Conservation (phyloP, 768 basidiomycete species). For the Leccinum uliginosum region DNA sequence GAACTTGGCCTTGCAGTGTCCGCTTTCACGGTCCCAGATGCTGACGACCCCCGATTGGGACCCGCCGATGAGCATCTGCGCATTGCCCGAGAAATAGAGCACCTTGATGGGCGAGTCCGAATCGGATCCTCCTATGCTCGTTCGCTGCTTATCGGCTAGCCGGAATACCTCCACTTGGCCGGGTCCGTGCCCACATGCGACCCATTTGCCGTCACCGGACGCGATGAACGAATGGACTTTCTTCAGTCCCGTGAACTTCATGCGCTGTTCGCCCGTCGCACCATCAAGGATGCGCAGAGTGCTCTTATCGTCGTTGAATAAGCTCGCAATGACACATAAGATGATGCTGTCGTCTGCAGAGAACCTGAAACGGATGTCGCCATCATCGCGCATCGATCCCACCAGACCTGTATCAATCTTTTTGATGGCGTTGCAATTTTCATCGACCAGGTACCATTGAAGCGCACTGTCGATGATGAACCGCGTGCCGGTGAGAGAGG, state of each 20-base stretch:
- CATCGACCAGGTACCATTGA: slow-evolving; percentile 3
- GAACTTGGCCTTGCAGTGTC: slow-evolving; percentile 10
- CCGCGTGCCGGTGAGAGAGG: slow-evolving; percentile 9
- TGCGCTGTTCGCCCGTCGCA: slow-evolving; percentile 5
- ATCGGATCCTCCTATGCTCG: neutral
- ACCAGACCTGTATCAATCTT: slow-evolving; percentile 7
- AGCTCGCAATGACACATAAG: neutral
- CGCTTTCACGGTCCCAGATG: slow-evolving; percentile 18
- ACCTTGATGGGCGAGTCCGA: neutral
- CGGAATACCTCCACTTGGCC: slow-evolving; percentile 3
- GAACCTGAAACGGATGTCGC: slow-evolving; percentile 4
- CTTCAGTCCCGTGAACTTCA: slow-evolving; percentile 10
- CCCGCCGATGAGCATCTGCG: slow-evolving; percentile 16
- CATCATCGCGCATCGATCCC: neutral
- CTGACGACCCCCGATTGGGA: slow-evolving; percentile 11
- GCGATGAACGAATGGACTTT: neutral
- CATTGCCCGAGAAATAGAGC: slow-evolving; percentile 17
- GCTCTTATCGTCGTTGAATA: slow-evolving; percentile 6
- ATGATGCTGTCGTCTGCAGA: slow-evolving; percentile 13
- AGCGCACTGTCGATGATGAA: slow-evolving; percentile 1
- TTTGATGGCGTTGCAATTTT: neutral
- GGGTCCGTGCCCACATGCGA: slow-evolving; percentile 9
- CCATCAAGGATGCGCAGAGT: slow-evolving; percentile 10
- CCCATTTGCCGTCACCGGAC: slow-evolving; percentile 3
- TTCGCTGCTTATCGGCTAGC: neutral